Percentiles rank a stretch among this genome's conserved stretches.
Conservation (phyloP, 495 filamentous ascomycete species). For the Lindgomyces ingoldianus region DNA sequence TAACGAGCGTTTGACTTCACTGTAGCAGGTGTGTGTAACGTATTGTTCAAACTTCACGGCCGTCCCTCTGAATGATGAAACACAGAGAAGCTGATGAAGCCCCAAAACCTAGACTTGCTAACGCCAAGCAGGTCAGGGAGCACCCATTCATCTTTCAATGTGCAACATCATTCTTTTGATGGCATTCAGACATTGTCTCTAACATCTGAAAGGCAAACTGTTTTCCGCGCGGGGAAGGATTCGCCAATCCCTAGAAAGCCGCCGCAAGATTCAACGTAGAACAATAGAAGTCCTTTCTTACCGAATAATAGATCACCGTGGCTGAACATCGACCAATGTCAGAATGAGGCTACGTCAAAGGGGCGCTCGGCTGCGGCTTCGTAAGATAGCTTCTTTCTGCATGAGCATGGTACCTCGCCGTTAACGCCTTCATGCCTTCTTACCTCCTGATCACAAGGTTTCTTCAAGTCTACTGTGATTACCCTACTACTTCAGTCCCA, state of each 20-base stretch:
- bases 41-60: too few species aligned
- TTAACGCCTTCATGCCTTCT: neutral
- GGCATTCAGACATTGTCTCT: neutral
- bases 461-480: neutral
- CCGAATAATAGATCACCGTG: neutral
- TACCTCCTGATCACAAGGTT: neutral
- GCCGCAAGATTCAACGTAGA: neutral
- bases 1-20: neutral
- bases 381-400: neutral
- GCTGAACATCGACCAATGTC: neutral
- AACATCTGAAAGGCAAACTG: constrained; percentile 7
- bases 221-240: neutral
- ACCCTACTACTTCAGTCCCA: neutral
- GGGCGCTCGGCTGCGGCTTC: neutral
- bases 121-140: neutral
- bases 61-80: neutral
- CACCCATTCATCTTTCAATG: neutral
- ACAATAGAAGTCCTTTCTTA: neutral
- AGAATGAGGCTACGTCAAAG: neutral
- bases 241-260: neutral
- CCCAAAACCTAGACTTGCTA: neutral
- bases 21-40: neutral
- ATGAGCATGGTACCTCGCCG: neutral
- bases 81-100: neutral
- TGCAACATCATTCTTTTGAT: neutral